Evolutionary conservation across 306 rosid genomes (phyloP).

Genomic region (Fragaria iinumae): DNA sequence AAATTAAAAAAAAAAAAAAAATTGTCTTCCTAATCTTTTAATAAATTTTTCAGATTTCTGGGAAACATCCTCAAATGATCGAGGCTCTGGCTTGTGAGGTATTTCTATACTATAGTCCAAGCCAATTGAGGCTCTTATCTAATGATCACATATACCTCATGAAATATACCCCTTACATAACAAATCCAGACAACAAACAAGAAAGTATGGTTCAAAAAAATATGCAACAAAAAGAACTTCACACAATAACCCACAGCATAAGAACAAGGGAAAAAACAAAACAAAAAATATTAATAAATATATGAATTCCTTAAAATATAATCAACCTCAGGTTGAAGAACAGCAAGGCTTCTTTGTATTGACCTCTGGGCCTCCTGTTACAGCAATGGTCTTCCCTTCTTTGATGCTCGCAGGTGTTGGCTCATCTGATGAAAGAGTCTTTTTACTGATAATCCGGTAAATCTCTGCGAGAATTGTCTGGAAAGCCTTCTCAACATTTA

Average conservation of each 20-base stretch:
- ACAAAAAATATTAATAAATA: background rate
- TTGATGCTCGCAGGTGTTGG: conserved; percentile 48
- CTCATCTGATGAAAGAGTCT: conserved; percentile 57
- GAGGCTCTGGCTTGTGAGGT: background rate
- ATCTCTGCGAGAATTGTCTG: conserved; percentile 78
- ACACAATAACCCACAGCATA: conserved; percentile 22
- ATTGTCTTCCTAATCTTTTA: too few species aligned
- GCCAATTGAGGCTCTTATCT: background rate
- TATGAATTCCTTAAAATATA: background rate
- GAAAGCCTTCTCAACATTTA: conserved; percentile 87
- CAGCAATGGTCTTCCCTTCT: conserved; percentile 68
- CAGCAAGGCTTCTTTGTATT: conserved; percentile 71
- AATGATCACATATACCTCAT: conserved; percentile 9
- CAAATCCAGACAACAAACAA: conserved; percentile 19
- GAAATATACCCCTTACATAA: background rate
- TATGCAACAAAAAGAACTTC: conserved; percentile 13
- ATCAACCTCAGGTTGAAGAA: conserved; percentile 53
- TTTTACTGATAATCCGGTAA: conserved; percentile 84
- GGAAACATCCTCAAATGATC: too few species aligned
- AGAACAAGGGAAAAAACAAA: background rate
- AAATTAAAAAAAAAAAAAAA: too few species aligned
- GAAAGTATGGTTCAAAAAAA: conserved; percentile 26
- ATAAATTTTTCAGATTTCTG: too few species aligned
- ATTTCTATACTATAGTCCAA: background rate
- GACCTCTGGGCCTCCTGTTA: conserved; percentile 47